These are phyloP conservation scores for Cercospora beticola DNA, from an alignment of 2,329 filamentous ascomycete genomes.

Conservation along the genomic window DNA sequence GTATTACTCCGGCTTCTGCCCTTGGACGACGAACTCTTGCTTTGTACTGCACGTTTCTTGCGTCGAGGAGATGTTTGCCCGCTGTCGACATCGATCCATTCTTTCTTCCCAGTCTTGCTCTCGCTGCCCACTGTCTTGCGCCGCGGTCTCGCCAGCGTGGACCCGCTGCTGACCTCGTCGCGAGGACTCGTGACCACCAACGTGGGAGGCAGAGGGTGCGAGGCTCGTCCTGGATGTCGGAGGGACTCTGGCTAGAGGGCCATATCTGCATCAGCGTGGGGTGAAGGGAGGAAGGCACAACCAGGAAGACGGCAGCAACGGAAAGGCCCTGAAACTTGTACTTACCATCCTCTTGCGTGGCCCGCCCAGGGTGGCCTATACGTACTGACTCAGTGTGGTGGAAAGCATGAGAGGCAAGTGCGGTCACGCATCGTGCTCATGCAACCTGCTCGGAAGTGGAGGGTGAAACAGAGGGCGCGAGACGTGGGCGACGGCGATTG, in stretches of 20 bases:
- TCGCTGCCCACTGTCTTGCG: conserved; percentile 25
- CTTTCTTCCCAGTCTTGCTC: conserved; percentile 23
- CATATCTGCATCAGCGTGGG: conserved; percentile 26
- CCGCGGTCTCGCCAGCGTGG: conserved; percentile 26
- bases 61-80: conserved; percentile 16
- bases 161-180: conserved; percentile 20
- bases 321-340: conserved; percentile 13
- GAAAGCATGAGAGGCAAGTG: conserved; percentile 24
- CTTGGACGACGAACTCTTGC: conserved; percentile 19
- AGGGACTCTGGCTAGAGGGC: conserved; percentile 21
- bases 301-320: not conserved
- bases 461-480: conserved; percentile 19
- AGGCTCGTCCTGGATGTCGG: conserved; percentile 22
- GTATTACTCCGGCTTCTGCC: conserved; percentile 19
- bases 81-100: conserved; percentile 35
- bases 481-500: conserved; percentile 24
- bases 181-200: conserved; percentile 28
- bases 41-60: conserved; percentile 15
- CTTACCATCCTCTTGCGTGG: conserved; percentile 30
- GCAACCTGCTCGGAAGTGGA: conserved; percentile 20
- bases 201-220: conserved; percentile 27
- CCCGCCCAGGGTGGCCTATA: conserved; percentile 19
- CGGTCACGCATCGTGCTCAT: conserved; percentile 24
- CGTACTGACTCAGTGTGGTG: conserved; percentile 24
- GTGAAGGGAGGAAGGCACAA: conserved; percentile 4